Evolutionary conservation across 2,329 filamentous ascomycete genomes (phyloP).

Genomic region (Salinomyces thailandicus): DNA sequence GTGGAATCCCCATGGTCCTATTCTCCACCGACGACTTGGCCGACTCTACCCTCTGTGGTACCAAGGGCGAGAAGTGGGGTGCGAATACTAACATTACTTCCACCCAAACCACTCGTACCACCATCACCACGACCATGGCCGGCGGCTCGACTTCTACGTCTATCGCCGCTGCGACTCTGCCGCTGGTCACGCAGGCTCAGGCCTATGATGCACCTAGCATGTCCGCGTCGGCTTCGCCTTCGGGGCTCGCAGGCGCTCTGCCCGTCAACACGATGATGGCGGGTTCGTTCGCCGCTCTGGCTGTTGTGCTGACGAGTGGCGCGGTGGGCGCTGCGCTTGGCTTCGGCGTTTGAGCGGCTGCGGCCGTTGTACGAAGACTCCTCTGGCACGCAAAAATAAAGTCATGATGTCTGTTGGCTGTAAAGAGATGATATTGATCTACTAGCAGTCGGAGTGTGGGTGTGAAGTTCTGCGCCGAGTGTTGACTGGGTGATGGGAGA

Average conservation of each 20-base stretch:
- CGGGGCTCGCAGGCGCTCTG: not conserved
- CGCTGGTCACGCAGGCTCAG: not conserved
- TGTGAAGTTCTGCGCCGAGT: no score
- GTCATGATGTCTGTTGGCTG: no score
- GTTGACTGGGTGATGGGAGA: no score
- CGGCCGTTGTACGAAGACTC: no score
- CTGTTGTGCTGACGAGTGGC: not conserved
- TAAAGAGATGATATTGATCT: no score
- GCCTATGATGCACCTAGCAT: no score
- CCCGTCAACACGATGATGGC: not conserved
- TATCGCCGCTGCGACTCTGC: not conserved
- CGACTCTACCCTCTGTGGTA: slow-evolving; percentile 19
- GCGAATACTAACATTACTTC: slow-evolving; percentile 1
- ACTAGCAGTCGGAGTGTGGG: no score
- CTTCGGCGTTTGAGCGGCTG: no score
- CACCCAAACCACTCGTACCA: slow-evolving; percentile 3
- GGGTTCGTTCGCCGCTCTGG: not conserved
- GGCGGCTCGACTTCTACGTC: not conserved
- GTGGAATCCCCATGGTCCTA: slow-evolving; percentile 25
- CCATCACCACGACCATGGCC: not conserved
- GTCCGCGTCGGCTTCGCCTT: not conserved
- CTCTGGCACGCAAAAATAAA: no score
- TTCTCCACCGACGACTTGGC: slow-evolving; percentile 18
- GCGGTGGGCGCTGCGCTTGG: not conserved
- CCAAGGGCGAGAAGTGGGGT: slow-evolving; percentile 2